phyloP scores from a whole-genome alignment of 257 asterid species.

The Handroanthus guayacan region DNA sequence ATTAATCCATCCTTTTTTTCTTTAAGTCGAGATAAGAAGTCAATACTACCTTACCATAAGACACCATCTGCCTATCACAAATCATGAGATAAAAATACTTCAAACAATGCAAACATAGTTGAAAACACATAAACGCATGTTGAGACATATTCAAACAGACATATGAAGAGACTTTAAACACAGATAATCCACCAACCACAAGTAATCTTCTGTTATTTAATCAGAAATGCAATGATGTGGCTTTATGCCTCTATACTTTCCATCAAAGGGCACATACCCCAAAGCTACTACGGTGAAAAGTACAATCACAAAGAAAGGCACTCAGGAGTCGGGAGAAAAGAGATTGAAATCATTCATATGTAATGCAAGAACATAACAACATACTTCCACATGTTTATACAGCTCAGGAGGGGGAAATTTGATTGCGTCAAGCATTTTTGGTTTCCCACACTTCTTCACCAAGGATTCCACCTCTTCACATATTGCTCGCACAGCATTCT shows the following conservation, averaged over 20 bases:
- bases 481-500: conserved; percentile 87
- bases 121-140: too few relatives aligned
- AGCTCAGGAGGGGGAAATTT: conserved; percentile 92
- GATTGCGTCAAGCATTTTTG: conserved; percentile 91
- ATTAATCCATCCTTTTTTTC: too few relatives aligned
- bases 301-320: conserved; percentile 13
- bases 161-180: too few relatives aligned
- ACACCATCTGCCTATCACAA: too few relatives aligned
- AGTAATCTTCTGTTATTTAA: too few relatives aligned
- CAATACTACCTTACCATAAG: too few relatives aligned
- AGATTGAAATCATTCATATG: not conserved
- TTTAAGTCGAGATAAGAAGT: too few relatives aligned
- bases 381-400: conserved; percentile 88
- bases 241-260: not conserved
- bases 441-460: conserved; percentile 91
- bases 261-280: conserved; percentile 12
- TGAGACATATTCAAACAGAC: too few relatives aligned
- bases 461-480: conserved; percentile 75
- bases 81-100: too few relatives aligned
- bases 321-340: not conserved
- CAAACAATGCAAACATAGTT: too few relatives aligned
- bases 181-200: too few relatives aligned
- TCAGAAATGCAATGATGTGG: too few relatives aligned
- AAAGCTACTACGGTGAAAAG: conserved; percentile 8
- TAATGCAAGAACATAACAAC: conserved; percentile 40